Conservation (phyloP, 2,329 filamentous ascomycete genomes). For the Grosmannia clavigera region DNA sequence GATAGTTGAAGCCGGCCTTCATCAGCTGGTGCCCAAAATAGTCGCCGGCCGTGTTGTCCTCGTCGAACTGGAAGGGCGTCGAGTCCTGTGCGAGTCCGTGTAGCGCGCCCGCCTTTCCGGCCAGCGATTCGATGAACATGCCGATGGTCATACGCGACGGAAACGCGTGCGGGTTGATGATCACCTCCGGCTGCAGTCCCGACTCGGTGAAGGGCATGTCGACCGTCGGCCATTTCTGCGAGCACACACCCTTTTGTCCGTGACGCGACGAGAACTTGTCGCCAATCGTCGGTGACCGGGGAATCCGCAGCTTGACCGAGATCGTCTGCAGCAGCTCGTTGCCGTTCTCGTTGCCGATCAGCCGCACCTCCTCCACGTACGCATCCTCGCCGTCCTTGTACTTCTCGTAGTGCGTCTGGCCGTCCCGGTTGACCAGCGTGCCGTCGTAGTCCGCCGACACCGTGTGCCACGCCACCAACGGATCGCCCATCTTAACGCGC, state of each 20-base stretch:
- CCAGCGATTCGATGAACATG: constrained; percentile 96
- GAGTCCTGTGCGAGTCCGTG: constrained; percentile 94
- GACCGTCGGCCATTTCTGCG: constrained; percentile 84
- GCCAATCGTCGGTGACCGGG: constrained; percentile 82
- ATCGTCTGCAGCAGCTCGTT: constrained; percentile 76
- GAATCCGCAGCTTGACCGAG: constrained; percentile 85
- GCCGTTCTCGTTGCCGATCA: constrained; percentile 77
- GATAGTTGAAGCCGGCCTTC: constrained; percentile 94
- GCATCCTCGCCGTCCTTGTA: constrained; percentile 88
- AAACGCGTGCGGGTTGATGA: constrained; percentile 99
- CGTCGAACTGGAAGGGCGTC: constrained; percentile 89
- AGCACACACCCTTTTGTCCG: constrained; percentile 94
- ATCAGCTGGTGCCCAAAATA: constrained; percentile 93
- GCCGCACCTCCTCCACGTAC: constrained; percentile 83
- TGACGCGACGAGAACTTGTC: constrained; percentile 99
- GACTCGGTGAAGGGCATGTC: constrained; percentile 97
- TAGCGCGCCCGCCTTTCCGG: constrained; percentile 85
- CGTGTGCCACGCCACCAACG: constrained; percentile 80
- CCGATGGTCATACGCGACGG: constrained; percentile 99
- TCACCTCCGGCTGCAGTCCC: constrained; percentile 92
- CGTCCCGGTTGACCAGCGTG: constrained; percentile 74
- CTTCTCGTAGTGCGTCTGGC: constrained; percentile 74
- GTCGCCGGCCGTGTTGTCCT: constrained; percentile 81
- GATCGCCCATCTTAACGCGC: constrained; percentile 65
- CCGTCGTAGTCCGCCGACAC: constrained; percentile 71